These are phyloP conservation scores for Gynandropsis gynandra DNA, from an alignment of 345 rosid genomes.

Conservation along the genomic window DNA sequence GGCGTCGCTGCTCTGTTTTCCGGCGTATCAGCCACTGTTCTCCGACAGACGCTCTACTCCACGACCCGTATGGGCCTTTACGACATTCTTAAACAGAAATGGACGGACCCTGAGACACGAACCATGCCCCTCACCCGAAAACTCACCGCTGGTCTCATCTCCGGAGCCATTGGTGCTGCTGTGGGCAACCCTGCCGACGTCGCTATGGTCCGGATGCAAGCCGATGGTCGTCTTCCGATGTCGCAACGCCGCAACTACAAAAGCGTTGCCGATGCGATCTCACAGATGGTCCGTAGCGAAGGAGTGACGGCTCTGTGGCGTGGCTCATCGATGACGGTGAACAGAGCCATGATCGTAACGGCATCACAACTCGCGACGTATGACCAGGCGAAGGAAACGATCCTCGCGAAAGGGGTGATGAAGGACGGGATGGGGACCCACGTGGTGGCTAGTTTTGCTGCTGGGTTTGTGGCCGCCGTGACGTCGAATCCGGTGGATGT, in stretches of 20 bases:
- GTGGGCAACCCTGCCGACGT: conserved; percentile 91
- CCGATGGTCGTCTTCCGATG: conserved; percentile 70
- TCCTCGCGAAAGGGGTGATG: conserved; percentile 46
- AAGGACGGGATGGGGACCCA: conserved; percentile 66
- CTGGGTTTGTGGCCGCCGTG: conserved; percentile 81
- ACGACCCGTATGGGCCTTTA: conserved; percentile 90
- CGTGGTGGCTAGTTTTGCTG: conserved; percentile 69
- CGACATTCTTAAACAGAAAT: conserved; percentile 54
- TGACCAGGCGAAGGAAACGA: conserved; percentile 68
- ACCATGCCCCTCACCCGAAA: conserved; percentile 46
- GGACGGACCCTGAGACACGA: conserved; percentile 63
- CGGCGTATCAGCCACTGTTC: conserved; percentile 80
- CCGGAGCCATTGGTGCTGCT: conserved; percentile 76
- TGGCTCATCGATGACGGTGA: conserved; percentile 69
- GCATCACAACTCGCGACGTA: conserved; percentile 80
- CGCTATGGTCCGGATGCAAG: conserved; percentile 95
- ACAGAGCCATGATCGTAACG: conserved; percentile 85
- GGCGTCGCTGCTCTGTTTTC: conserved; percentile 65
- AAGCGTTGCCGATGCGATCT: conserved; percentile 67
- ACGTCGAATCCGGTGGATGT: conserved; percentile 82
- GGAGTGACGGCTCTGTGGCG: conserved; percentile 83
- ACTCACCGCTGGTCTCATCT: conserved; percentile 56
- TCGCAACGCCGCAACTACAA: conserved; percentile 65
- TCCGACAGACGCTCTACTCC: conserved; percentile 77
- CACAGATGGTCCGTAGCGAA: conserved; percentile 57